phyloP scores from a whole-genome alignment of 1,284 basidiomycete genomes.

The Naganishia liquefaciens region DNA sequence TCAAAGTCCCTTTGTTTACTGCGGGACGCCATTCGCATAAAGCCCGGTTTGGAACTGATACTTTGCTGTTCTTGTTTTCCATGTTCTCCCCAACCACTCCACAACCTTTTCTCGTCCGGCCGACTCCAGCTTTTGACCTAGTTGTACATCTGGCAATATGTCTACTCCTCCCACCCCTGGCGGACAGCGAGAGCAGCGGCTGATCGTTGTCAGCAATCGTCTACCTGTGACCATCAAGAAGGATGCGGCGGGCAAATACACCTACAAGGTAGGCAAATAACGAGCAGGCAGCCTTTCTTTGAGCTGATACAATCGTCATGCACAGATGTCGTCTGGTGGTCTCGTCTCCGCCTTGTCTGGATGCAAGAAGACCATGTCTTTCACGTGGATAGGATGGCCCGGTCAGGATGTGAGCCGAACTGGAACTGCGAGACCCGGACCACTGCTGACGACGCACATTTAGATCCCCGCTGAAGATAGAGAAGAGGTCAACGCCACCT shows the following conservation, averaged over 20 bases:
- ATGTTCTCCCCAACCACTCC: no score
- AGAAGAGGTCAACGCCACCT: conserved; percentile 76
- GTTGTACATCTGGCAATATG: no score
- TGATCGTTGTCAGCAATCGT: conserved; percentile 95
- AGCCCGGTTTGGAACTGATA: no score
- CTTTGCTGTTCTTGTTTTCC: no score
- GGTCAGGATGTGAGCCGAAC: conserved; percentile 51
- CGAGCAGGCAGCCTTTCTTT: background rate
- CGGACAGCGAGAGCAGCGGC: conserved; percentile 51
- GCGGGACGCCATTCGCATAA: no score
- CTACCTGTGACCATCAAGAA: conserved; percentile 89
- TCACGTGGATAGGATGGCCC: conserved; percentile 91
- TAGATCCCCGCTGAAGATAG: conserved; percentile 87
- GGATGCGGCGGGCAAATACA: conserved; percentile 79
- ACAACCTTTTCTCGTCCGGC: no score
- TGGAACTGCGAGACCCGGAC: background rate
- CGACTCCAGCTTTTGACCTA: no score
- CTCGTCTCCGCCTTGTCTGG: conserved; percentile 91
- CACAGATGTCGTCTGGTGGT: conserved; percentile 84
- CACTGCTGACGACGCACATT: background rate
- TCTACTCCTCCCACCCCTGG: conserved; percentile 5
- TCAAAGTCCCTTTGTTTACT: no score
- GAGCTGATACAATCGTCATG: background rate
- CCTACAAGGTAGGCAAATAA: conserved; percentile 66
- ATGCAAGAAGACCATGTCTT: conserved; percentile 93